Evolutionary conservation across 1,139 yeast species (phyloP).

Genomic region (Barnettozyma hawaiiensis): DNA sequence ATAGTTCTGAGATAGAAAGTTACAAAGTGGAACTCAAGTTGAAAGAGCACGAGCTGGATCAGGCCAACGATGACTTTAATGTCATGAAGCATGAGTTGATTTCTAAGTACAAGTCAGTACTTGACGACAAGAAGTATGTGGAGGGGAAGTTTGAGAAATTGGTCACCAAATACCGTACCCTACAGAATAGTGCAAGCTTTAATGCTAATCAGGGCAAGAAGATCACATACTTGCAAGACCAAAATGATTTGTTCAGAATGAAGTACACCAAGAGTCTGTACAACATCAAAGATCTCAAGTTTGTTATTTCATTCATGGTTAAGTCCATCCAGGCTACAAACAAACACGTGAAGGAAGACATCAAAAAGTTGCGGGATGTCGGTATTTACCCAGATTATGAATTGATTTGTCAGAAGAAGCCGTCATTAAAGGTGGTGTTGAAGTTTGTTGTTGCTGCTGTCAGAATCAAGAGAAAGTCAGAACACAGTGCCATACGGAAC

Average conservation of each 20-base stretch:
- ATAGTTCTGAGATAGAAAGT: slow-evolving; percentile 10
- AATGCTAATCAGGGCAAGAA: slow-evolving; percentile 9
- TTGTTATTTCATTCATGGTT: slow-evolving; percentile 46
- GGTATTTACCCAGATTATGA: slow-evolving; percentile 50
- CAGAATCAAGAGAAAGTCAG: slow-evolving; percentile 36
- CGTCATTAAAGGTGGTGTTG: slow-evolving; percentile 39
- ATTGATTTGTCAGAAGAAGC: slow-evolving; percentile 25
- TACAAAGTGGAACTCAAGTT: slow-evolving; percentile 15
- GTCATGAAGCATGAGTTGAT: slow-evolving; percentile 29
- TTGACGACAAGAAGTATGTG: slow-evolving; percentile 20
- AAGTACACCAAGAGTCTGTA: slow-evolving; percentile 24
- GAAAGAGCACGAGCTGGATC: slow-evolving; percentile 15
- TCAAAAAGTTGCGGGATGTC: slow-evolving; percentile 38
- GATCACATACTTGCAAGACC: slow-evolving; percentile 15
- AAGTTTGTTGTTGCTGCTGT: slow-evolving; percentile 53
- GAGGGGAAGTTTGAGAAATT: slow-evolving; percentile 21
- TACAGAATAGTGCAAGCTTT: slow-evolving; percentile 11
- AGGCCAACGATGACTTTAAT: slow-evolving; percentile 21
- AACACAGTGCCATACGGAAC: slow-evolving; percentile 16
- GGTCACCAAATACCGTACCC: slow-evolving; percentile 16
- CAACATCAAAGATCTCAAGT: slow-evolving; percentile 43
- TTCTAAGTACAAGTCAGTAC: slow-evolving; percentile 21
- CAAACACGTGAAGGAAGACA: slow-evolving; percentile 35
- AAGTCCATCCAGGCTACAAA: slow-evolving; percentile 43
- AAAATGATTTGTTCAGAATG: slow-evolving; percentile 24